A percentile compares a stretch with the other conserved stretches of the same genome.
phyloP scores from a whole-genome alignment of 352 stramenopile genomes.

The Pythium periplocum region DNA sequence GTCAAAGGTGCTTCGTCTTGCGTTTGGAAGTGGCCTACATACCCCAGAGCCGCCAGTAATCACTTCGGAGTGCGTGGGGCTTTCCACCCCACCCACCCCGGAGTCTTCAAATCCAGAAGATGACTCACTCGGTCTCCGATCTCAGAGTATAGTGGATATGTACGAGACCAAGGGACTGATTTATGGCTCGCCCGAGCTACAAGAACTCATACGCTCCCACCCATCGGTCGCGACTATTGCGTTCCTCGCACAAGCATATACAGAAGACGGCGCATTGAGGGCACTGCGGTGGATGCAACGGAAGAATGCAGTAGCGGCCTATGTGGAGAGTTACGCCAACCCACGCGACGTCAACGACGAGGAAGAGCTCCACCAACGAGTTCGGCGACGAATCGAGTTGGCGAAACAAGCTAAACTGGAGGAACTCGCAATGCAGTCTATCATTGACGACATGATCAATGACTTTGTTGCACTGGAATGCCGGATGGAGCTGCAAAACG shows the following conservation, averaged over 20 bases:
- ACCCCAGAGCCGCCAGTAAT: neutral
- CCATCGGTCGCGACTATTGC: constrained; percentile 27
- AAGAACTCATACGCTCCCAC: constrained; percentile 19
- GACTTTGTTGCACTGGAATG: constrained; percentile 54
- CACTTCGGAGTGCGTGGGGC: too few species aligned
- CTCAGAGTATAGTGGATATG: too few species aligned
- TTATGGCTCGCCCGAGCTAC: constrained; percentile 16
- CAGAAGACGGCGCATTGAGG: constrained; percentile 29
- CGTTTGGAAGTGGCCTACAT: constrained; percentile 17
- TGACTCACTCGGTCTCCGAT: too few species aligned
- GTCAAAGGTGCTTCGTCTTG: constrained; percentile 29
- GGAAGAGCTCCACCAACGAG: constrained; percentile 15
- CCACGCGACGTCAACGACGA: constrained; percentile 11
- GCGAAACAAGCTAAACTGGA: constrained; percentile 34
- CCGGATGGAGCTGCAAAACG: constrained; percentile 43
- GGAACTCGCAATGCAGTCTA: constrained; percentile 38
- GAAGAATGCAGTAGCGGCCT: constrained; percentile 34
- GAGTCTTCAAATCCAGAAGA: too few species aligned
- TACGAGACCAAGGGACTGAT: constrained; percentile 11
- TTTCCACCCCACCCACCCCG: too few species aligned
- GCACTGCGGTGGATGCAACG: constrained; percentile 39
- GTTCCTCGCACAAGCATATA: constrained; percentile 41
- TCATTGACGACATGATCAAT: constrained; percentile 56
- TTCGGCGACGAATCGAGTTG: constrained; percentile 21
- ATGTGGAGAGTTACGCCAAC: constrained; percentile 31